Evolutionary conservation across 805 yeast genomes (phyloP), one percentile per base, ranked within the genome.

Genomic region (Kuraishia capsulata): DNA sequence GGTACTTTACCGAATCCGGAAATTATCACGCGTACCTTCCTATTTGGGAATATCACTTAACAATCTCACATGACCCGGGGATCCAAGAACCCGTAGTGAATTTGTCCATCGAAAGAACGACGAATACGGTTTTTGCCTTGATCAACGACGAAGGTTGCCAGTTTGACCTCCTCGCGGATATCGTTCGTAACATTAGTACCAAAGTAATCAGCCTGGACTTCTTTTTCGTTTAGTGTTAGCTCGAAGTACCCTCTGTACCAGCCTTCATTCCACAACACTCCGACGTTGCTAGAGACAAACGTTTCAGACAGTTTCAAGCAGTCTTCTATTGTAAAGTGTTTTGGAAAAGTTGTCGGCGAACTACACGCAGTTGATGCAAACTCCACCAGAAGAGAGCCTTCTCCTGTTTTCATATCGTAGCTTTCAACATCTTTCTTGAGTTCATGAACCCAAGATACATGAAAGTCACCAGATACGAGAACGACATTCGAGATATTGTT

Each of bases 391-490:
- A 49, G n/a, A 4, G 50, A 34, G 18, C 56, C 54, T 17, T 46
- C 43, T 5, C 54, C 54, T 11, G 53, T 44, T 11, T 29, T 37
- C 35, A 45, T 35, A 32, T 41, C 33, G 29, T 51, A 51, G n/a
- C 26, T n/a, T n/a, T n/a, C n/a, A n/a, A n/a, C n/a, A 3, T 39
- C 40, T 3, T n/a, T 21, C 2, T 41, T 39, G 18, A 51, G 37
- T 26, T 51, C 56, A 29, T 46, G 43, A 10, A 44, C 48, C 46
- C 53, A 49, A 16, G 50, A 48, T 37, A 50, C 47, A 37, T 51
- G 56, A 42, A 51, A 50, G 25, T 51, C 56, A 21, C 56, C 56
- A 19, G 51, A 44, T 3, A 50, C 33, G 11, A 50, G 30, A 8
- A 48, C 47, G 19, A 44, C 39, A 40, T 50, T 46, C 16, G 42